Base-by-base conservation (phyloP, 1,139 yeast species). In the Suhomyces panamericanus region DNA sequence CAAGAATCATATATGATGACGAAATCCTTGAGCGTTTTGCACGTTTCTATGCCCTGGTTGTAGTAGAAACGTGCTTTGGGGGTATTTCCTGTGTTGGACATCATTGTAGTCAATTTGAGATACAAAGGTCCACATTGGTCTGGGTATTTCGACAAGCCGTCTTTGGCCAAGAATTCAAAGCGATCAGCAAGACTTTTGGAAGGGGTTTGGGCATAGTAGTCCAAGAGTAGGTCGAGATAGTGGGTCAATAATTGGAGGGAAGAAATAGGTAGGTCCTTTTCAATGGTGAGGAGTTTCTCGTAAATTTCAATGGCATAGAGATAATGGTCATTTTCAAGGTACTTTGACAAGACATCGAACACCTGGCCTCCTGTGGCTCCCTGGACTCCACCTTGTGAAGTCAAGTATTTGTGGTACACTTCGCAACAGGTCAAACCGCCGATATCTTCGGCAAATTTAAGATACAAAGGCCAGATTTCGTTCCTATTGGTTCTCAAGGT, bases 1-100 rank as follows among this genome's bases (percentile, higher is more conserved):
- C 78, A 83, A 4, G 80, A 67, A 58, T 87, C 88, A 62, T 80
- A 90, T 0, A 88, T 66, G 28, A 70, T 57, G 0, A 85, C 75
- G 58, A 89, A 88, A 51, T 87, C 95, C 30, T 72, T 68, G 2
- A 85, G 67, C 0, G 88, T 80, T 4, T 61, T 50, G 9, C 84
- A 79, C 1, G 66, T 54, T 1, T 59, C 52, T 9, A 83, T 53
- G 0, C 83, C 85, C 33, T 69, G 64, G 43, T 77, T 79, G 53
- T 74, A 82, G 14, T 71, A 66, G 37, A 70, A 72, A 28, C 83
- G 64, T 1, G 82, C 80, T 38, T 70, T 69, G 2, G 67, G 68
- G 40, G 63, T 57, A 16, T 74, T 64, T 0, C 65, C 60, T 15
- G 54, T 42, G 8, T 57, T 51, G 16, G 63, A 63, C 39, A 75